phyloP scores from a whole-genome alignment of 2,329 filamentous ascomycete species.

The Ophiostoma montium region DNA sequence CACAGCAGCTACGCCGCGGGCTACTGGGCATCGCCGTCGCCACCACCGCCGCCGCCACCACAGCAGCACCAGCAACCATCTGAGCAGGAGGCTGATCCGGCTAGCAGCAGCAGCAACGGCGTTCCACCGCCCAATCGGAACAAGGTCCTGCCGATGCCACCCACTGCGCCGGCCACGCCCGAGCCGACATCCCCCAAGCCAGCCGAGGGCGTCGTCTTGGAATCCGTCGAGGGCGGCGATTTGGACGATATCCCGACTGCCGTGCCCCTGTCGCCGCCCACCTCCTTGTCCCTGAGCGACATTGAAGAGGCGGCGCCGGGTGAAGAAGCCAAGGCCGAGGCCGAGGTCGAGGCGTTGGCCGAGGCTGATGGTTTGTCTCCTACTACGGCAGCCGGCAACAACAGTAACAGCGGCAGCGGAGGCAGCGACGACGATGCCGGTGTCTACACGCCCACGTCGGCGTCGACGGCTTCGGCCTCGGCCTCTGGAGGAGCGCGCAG shows the following conservation, averaged over 20 bases:
- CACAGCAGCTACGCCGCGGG: conserved; percentile 2
- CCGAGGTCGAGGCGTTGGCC: neutral
- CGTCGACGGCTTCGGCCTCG: neutral
- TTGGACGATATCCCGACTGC: too few relatives aligned
- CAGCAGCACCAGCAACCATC: neutral
- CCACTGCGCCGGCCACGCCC: conserved; percentile 4
- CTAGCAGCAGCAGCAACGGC: neutral
- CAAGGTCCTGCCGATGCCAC: conserved; percentile 18
- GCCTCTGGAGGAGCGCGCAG: neutral
- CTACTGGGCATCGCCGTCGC: conserved; percentile 1
- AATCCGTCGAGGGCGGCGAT: conserved; percentile 16
- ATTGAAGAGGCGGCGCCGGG: conserved; percentile 7
- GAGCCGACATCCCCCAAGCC: neutral
- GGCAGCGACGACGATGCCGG: neutral
- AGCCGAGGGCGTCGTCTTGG: neutral
- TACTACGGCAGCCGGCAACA: neutral
- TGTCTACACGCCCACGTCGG: neutral
- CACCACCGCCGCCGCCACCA: neutral
- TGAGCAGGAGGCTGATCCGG: neutral
- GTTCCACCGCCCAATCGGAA: conserved; percentile 13
- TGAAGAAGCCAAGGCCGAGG: conserved; percentile 1
- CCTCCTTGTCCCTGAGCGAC: conserved; percentile 4
- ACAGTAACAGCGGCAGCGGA: neutral
- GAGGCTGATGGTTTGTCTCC: too few relatives aligned
- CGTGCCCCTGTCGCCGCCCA: neutral